Conservation (phyloP, 768 basidiomycete genomes). For the Kwoniella sp. region DNA sequence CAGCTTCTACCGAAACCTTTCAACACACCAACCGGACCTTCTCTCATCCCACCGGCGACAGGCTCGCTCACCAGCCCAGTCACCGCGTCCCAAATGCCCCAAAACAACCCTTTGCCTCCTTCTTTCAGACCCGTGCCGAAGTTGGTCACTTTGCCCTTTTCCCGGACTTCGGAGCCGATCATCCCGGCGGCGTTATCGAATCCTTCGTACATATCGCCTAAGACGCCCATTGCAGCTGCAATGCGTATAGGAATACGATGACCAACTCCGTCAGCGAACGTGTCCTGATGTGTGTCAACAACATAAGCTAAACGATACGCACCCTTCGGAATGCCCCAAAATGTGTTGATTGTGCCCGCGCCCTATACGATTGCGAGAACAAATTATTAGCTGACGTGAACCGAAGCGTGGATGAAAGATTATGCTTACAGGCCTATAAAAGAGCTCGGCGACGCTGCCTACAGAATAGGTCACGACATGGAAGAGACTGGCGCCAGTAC, state of each 20-base stretch:
- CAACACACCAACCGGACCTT: slow-evolving; percentile 14
- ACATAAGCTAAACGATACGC: slow-evolving; percentile 23
- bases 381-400: background rate
- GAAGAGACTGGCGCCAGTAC: slow-evolving; percentile 60
- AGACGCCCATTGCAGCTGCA: slow-evolving; percentile 56
- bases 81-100: slow-evolving; percentile 55
- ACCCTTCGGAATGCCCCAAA: slow-evolving; percentile 62
- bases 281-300: background rate
- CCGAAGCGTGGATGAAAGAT: background rate
- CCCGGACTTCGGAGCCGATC: slow-evolving; percentile 17
- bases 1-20: slow-evolving; percentile 8
- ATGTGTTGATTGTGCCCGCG: slow-evolving; percentile 60
- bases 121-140: slow-evolving; percentile 60
- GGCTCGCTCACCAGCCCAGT: slow-evolving; percentile 57
- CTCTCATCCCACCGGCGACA: slow-evolving; percentile 51
- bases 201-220: slow-evolving; percentile 3
- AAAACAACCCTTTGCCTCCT: slow-evolving; percentile 58
- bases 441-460: slow-evolving; percentile 27
- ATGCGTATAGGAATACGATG: too few species aligned
- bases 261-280: too few species aligned
- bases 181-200: background rate
- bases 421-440: background rate
- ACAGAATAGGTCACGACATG: slow-evolving; percentile 62
- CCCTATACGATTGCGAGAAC: slow-evolving; percentile 37
- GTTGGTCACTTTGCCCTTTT: slow-evolving; percentile 53